phyloP scores from a whole-genome alignment of 768 basidiomycete genomes.

The Boletus subcaerulescens region DNA sequence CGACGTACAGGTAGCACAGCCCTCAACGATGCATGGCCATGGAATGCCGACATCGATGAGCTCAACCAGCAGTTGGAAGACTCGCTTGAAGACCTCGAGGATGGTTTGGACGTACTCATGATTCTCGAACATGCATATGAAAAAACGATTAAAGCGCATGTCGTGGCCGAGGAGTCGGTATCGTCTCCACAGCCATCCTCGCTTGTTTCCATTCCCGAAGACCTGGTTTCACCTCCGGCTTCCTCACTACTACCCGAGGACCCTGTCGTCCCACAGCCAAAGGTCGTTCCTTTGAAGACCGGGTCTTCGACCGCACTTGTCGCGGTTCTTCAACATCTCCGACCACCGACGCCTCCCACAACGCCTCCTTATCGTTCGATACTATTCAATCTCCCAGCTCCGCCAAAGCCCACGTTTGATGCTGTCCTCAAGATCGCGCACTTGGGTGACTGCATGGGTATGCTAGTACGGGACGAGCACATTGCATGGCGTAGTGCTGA shows the following conservation, averaged over 20 bases:
- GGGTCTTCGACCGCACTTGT: slow-evolving; percentile 71
- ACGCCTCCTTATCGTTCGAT: slow-evolving; percentile 19
- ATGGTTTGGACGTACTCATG: slow-evolving; percentile 66
- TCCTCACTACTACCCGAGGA: slow-evolving; percentile 13
- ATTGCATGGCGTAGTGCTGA: slow-evolving; percentile 87
- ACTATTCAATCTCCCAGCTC: slow-evolving; percentile 13
- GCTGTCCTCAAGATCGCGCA: slow-evolving; percentile 80
- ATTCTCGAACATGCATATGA: slow-evolving; percentile 72
- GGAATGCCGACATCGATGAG: slow-evolving; percentile 37
- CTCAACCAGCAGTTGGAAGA: slow-evolving; percentile 42
- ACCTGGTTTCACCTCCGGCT: slow-evolving; percentile 3
- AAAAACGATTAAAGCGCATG: slow-evolving; percentile 60
- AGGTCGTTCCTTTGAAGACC: slow-evolving; percentile 42
- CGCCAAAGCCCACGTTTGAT: slow-evolving; percentile 40
- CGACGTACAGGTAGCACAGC: slow-evolving; percentile 33
- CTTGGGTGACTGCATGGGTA: slow-evolving; percentile 84
- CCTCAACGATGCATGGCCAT: slow-evolving; percentile 28
- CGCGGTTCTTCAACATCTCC: slow-evolving; percentile 54
- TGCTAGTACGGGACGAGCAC: slow-evolving; percentile 75
- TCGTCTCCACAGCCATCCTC: slow-evolving; percentile 10
- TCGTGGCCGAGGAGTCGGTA: slow-evolving; percentile 31
- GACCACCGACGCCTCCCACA: slow-evolving; percentile 9
- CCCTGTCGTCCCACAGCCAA: slow-evolving; percentile 18
- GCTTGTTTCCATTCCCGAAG: slow-evolving; percentile 24
- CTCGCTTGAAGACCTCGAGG: slow-evolving; percentile 58